Evolutionary conservation across 208 protist species (phyloP).

Genomic region (Trypanosoma caninum): DNA sequence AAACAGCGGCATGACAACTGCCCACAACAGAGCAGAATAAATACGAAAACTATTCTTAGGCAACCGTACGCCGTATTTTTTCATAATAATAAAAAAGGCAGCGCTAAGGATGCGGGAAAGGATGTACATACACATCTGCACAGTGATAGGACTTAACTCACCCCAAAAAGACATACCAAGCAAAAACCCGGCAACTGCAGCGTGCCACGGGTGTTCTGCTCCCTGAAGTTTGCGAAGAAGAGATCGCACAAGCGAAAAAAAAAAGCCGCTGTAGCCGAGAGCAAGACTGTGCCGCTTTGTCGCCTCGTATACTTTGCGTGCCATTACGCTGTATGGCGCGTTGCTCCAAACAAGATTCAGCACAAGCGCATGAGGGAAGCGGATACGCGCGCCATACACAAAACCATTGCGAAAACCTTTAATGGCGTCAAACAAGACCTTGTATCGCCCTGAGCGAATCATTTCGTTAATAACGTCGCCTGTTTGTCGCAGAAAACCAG

Average conservation of each 20-base stretch:
- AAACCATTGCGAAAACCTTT: conserved; percentile 87
- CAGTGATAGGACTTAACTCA: conserved; percentile 61
- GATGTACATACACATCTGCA: conserved; percentile 93
- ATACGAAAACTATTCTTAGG: conserved; percentile 40
- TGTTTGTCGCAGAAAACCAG: not conserved
- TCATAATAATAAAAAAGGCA: conserved; percentile 39
- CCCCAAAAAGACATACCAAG: conserved; percentile 75
- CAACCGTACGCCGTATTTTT: conserved; percentile 25
- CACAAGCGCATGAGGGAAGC: conserved; percentile 85
- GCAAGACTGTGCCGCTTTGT: conserved; percentile 69
- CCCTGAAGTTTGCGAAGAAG: conserved; percentile 39
- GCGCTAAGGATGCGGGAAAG: conserved; percentile 68
- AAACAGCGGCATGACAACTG: conserved; percentile 67
- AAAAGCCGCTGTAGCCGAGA: conserved; percentile 56
- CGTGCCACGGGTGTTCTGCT: conserved; percentile 51
- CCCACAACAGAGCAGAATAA: conserved; percentile 74
- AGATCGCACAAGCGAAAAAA: conserved; percentile 57
- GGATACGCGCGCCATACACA: conserved; percentile 80
- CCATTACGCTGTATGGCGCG: conserved; percentile 51
- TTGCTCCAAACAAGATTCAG: conserved; percentile 85
- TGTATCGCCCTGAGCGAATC: conserved; percentile 62
- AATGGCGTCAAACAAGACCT: conserved; percentile 58
- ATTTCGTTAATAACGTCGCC: conserved; percentile 43
- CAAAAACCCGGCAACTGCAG: conserved; percentile 70
- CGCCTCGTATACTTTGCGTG: conserved; percentile 52